Conservation (phyloP, 495 filamentous ascomycete species). For the Hamigera avellanea region DNA sequence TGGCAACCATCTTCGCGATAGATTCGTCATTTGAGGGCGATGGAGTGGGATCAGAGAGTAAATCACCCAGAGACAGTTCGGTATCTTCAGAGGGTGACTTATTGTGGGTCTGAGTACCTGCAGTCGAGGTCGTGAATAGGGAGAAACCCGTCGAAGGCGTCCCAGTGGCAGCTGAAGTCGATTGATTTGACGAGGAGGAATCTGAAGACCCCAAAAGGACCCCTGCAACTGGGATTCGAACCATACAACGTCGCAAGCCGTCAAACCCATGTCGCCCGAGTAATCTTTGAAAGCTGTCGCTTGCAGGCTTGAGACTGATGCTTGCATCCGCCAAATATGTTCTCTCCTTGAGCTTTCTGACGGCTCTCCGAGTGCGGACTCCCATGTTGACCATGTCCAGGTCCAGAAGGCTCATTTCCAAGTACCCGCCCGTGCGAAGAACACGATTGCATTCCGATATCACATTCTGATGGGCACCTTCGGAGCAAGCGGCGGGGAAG, state of each 20-base stretch:
- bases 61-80: constrained; percentile 53
- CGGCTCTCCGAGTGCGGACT: constrained; percentile 57
- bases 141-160: constrained; percentile 19
- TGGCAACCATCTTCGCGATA: constrained; percentile 83
- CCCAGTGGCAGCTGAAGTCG: constrained; percentile 10
- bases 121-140: constrained; percentile 14
- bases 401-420: constrained; percentile 79
- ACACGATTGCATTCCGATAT: constrained; percentile 85
- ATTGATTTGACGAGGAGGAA: constrained; percentile 23
- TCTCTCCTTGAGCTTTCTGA: constrained; percentile 66
- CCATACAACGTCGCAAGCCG: constrained; percentile 74
- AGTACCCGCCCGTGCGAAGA: constrained; percentile 76
- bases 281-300: constrained; percentile 66
- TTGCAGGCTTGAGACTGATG: constrained; percentile 59
- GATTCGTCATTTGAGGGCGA: constrained; percentile 56
- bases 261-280: constrained; percentile 72
- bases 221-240: constrained; percentile 81
- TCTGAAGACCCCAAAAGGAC: constrained; percentile 37
- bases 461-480: constrained; percentile 63
- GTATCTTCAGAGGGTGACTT: constrained; percentile 31
- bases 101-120: constrained; percentile 12
- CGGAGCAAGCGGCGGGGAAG: constrained; percentile 68
- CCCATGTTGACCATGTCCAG: constrained; percentile 84
- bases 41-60: constrained; percentile 48
- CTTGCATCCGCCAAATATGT: constrained; percentile 52